These are phyloP conservation scores for Ganoderma meredithae DNA, from an alignment of 1,284 basidiomycete genomes.

Conservation along the genomic window DNA sequence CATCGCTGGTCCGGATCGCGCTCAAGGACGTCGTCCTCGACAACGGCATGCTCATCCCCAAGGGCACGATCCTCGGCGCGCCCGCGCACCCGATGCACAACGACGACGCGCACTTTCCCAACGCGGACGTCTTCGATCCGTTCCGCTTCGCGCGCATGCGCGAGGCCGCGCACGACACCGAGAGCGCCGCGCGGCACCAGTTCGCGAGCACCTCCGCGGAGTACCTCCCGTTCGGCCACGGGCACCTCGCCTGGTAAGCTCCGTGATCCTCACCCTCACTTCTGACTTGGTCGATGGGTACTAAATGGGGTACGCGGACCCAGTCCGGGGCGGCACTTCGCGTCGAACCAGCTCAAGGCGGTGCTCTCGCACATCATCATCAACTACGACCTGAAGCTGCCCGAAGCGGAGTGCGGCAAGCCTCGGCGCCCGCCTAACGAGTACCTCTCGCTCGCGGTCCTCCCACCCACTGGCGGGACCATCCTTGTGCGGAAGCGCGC, in stretches of 20 bases:
- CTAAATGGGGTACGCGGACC: background rate
- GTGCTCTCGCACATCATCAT: constrained; percentile 29
- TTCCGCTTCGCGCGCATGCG: constrained; percentile 42
- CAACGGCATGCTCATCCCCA: constrained; percentile 37
- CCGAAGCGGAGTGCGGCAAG: background rate
- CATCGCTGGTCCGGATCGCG: constrained; percentile 28
- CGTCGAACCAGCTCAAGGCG: constrained; percentile 28
- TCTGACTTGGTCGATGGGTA: background rate
- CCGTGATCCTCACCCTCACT: background rate
- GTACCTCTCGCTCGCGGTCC: background rate
- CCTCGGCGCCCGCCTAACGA: constrained; percentile 3
- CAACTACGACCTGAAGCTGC: constrained; percentile 28
- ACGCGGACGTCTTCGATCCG: constrained; percentile 40
- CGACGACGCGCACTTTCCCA: constrained; percentile 44
- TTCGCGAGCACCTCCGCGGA: constrained; percentile 35
- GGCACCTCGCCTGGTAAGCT: constrained; percentile 40
- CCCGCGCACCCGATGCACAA: constrained; percentile 49
- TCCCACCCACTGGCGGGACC: background rate
- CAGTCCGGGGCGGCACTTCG: constrained; percentile 33
- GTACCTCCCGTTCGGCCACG: constrained; percentile 42
- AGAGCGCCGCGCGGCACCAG: constrained; percentile 29
- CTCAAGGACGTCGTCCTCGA: constrained; percentile 46
- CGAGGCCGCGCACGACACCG: constrained; percentile 21
- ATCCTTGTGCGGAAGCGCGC: background rate
- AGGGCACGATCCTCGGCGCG: constrained; percentile 48